Percentiles rank a stretch among this genome's conserved stretches.
These are phyloP conservation scores for Aphanocladium album DNA, from an alignment of 2,329 filamentous ascomycete species.

Conservation along the genomic window DNA sequence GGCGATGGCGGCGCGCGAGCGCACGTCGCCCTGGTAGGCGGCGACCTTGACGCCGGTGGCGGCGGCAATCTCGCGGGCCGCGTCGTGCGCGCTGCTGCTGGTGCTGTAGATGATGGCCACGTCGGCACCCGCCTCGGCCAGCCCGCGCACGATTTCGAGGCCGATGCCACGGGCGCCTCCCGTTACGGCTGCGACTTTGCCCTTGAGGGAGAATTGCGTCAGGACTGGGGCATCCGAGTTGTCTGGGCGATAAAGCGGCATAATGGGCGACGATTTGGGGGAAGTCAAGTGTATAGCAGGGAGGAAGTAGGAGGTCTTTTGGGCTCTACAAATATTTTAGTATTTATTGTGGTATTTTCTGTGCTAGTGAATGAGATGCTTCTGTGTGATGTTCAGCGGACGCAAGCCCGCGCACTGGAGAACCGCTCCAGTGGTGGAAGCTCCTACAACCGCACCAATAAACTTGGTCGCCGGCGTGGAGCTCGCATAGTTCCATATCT, in stretches of 20 bases:
- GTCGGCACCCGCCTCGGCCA: conserved; percentile 14
- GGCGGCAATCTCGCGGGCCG: conserved; percentile 13
- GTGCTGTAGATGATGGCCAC: conserved; percentile 17
- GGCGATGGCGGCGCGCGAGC: conserved; percentile 17
- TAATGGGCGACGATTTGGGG: background rate
- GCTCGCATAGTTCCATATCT: background rate
- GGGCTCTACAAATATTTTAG: background rate
- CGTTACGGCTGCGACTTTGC: conserved; percentile 12
- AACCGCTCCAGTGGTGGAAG: conserved; percentile 4
- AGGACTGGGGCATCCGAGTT: conserved; percentile 8
- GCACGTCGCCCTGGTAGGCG: conserved; percentile 33
- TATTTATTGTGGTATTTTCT: background rate
- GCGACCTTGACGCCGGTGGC: conserved; percentile 20
- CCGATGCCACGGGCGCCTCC: conserved; percentile 16
- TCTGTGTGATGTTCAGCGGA: background rate
- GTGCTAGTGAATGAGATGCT: background rate
- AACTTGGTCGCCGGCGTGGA: background rate
- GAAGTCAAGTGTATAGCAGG: background rate
- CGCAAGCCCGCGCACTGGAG: background rate
- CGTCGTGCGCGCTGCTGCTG: conserved; percentile 13
- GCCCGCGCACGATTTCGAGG: conserved; percentile 16
- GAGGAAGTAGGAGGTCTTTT: background rate
- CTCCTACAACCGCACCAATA: conserved; percentile 8
- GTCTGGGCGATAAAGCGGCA: conserved; percentile 10
- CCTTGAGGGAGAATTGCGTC: conserved; percentile 6